Conservation (phyloP, 1,284 basidiomycete genomes). For the Malassezia nana region DNA sequence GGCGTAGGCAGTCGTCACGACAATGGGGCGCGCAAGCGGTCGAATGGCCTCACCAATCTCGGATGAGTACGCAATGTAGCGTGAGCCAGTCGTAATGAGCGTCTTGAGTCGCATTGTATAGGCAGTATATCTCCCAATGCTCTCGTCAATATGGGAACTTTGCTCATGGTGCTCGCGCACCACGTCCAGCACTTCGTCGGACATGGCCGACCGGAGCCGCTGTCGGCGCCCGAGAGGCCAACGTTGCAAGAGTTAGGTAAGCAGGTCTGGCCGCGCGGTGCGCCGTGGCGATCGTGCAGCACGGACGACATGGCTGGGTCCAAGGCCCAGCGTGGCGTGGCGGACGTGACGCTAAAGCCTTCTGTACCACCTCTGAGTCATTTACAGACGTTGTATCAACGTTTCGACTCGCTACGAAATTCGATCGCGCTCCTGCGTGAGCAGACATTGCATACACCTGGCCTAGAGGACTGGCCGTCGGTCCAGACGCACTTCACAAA, state of each 20-base stretch:
- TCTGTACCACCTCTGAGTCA: conserved; percentile 24
- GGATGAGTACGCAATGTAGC: conserved; percentile 57
- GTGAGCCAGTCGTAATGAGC: conserved; percentile 23
- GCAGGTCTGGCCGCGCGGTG: neutral
- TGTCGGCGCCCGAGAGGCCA: neutral
- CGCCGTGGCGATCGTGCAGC: too few species aligned
- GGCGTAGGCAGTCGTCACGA: conserved; percentile 75
- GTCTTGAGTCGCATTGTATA: conserved; percentile 39
- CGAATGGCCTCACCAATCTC: conserved; percentile 87
- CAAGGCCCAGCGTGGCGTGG: neutral
- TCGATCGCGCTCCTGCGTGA: conserved; percentile 34
- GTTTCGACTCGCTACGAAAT: conserved; percentile 32
- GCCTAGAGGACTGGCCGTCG: conserved; percentile 36
- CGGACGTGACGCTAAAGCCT: conserved; percentile 17
- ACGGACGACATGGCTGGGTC: neutral
- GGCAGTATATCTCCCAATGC: conserved; percentile 30
- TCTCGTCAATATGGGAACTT: conserved; percentile 22
- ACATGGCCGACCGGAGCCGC: neutral
- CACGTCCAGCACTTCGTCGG: neutral
- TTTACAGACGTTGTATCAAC: conserved; percentile 29
- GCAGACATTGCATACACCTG: conserved; percentile 31
- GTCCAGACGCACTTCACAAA: conserved; percentile 30
- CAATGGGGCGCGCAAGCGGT: conserved; percentile 66
- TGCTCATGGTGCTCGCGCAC: conserved; percentile 13
- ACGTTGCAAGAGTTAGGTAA: neutral